These are phyloP conservation scores for Tetraselmis chui DNA, from an alignment of 139 green algal species.

Conservation along the genomic window DNA sequence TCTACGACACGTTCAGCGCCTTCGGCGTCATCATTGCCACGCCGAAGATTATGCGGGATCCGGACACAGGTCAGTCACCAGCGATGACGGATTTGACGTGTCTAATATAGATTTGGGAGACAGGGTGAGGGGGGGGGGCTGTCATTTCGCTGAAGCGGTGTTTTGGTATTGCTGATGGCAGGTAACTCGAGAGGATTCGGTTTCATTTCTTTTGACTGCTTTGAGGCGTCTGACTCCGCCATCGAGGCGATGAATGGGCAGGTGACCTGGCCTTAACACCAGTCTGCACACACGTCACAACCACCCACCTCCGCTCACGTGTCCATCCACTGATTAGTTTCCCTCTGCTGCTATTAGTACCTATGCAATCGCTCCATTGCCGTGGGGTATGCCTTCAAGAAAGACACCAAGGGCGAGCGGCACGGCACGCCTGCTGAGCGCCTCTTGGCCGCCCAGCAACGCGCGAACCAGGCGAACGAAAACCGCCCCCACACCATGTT, in stretches of 20 bases:
- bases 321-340: neutral
- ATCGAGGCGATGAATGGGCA: conserved; percentile 97
- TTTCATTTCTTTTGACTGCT: conserved; percentile 91
- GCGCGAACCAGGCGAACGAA: conserved; percentile 35
- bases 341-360: too few relatives aligned
- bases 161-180: neutral
- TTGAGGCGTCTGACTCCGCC: conserved; percentile 83
- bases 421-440: conserved; percentile 92
- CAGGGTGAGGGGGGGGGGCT: too few relatives aligned
- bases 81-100: too few relatives aligned
- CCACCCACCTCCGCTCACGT: neutral
- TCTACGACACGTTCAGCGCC: conserved; percentile 97
- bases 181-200: conserved; percentile 69
- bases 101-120: too few relatives aligned
- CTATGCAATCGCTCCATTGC: conserved; percentile 84
- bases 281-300: neutral
- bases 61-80: conserved; percentile 84
- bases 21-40: conserved; percentile 91
- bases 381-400: conserved; percentile 94
- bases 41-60: conserved; percentile 96
- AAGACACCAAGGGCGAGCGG: conserved; percentile 92
- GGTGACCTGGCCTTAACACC: conserved; percentile 31
- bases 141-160: too few relatives aligned
- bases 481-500: conserved; percentile 83
- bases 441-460: conserved; percentile 78